Percentiles rank a stretch among this genome's conserved stretches.
Conservation (phyloP, 2,329 filamentous ascomycete genomes). For the Fusarium buharicum region DNA sequence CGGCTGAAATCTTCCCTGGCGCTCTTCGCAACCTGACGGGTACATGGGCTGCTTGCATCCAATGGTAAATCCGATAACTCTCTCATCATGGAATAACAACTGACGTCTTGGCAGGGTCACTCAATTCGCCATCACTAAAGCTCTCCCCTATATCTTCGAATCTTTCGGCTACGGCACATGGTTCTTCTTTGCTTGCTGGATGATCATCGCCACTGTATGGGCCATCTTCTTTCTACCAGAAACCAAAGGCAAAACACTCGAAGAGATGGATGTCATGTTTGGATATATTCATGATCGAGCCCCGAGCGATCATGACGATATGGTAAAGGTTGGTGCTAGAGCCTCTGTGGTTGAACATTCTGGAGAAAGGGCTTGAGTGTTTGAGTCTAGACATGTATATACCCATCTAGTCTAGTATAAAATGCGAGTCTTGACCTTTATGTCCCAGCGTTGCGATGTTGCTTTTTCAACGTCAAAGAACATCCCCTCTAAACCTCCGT, state of each 20-base stretch:
- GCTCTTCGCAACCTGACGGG: slow-evolving; percentile 56
- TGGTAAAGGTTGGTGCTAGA: slow-evolving; percentile 29
- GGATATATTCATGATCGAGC: slow-evolving; percentile 40
- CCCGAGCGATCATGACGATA: slow-evolving; percentile 22
- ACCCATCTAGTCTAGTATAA: neutral
- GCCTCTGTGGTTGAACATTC: slow-evolving; percentile 35
- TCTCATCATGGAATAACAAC: accelerated
- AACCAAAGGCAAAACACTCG: slow-evolving; percentile 64
- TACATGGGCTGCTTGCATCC: slow-evolving; percentile 53
- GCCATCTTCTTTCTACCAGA: slow-evolving; percentile 64
- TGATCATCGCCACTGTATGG: slow-evolving; percentile 60
- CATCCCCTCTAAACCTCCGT: neutral
- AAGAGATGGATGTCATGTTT: slow-evolving; percentile 60
- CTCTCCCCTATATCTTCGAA: slow-evolving; percentile 57
- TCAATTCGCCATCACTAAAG: slow-evolving; percentile 57
- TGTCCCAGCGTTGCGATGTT: neutral
- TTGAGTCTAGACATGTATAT: neutral
- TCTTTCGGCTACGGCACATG: slow-evolving; percentile 62
- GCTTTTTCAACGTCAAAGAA: neutral
- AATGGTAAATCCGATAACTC: slow-evolving; percentile 45
- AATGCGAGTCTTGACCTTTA: neutral
- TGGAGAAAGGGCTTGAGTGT: slow-evolving; percentile 32
- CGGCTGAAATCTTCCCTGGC: slow-evolving; percentile 58
- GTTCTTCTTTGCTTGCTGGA: slow-evolving; percentile 66
- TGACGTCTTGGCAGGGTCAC: slow-evolving; percentile 40